phyloP scores from a whole-genome alignment of 768 basidiomycete species.

The Kwoniella heveanensis region DNA sequence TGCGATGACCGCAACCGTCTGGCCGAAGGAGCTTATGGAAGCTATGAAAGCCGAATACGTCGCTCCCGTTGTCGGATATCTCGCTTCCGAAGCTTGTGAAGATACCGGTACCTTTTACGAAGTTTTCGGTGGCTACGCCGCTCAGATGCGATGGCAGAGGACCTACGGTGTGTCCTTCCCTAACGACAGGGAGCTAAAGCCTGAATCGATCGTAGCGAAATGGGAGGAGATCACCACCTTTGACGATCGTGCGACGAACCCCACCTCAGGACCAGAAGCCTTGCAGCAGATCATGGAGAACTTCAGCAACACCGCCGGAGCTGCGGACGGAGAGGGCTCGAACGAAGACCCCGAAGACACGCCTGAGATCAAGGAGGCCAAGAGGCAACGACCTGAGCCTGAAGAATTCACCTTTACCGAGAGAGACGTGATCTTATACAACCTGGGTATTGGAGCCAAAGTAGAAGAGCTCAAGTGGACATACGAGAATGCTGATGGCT shows the following conservation, averaged over 20 bases:
- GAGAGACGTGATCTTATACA: conserved; percentile 90
- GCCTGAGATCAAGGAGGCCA: conserved; percentile 76
- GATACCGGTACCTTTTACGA: conserved; percentile 79
- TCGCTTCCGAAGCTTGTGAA: conserved; percentile 77
- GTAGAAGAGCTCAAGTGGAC: conserved; percentile 89
- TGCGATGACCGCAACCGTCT: conserved; percentile 85
- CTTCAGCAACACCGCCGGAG: conserved; percentile 60
- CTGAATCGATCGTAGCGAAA: conserved; percentile 76
- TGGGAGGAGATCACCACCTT: conserved; percentile 86
- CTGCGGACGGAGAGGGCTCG: conserved; percentile 11
- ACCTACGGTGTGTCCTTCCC: conserved; percentile 74
- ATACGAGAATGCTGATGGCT: conserved; percentile 84
- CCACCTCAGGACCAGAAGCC: conserved; percentile 71
- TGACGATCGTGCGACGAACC: conserved; percentile 80
- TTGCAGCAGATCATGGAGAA: conserved; percentile 71
- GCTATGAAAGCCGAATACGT: conserved; percentile 92
- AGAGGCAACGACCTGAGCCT: conserved; percentile 62
- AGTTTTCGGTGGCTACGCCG: conserved; percentile 86
- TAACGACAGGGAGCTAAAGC: conserved; percentile 69
- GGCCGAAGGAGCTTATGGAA: conserved; percentile 68
- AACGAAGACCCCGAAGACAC: conserved; percentile 75
- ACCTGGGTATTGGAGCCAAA: conserved; percentile 90
- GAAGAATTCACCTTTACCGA: conserved; percentile 76
- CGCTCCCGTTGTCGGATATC: conserved; percentile 88
- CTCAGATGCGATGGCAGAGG: conserved; percentile 89